Base-by-base conservation (phyloP, 192 early-diverging fungal species). In the Thoreauomyces humboldtii region DNA sequence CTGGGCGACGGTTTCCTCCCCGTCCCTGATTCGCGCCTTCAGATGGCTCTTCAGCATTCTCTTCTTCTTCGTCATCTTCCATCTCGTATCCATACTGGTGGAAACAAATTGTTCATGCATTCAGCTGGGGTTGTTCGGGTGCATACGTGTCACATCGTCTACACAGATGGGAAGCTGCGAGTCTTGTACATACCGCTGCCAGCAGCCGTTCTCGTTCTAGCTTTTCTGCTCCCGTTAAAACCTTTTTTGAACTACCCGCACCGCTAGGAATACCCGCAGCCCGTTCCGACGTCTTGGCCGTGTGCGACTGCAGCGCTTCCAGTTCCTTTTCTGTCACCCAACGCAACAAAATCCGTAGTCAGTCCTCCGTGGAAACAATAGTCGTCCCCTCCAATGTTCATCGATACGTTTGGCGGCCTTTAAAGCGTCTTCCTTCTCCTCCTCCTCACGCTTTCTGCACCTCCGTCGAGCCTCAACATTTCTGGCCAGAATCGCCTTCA, bases 41-140 rank as follows among this genome's bases (percentile, higher is more conserved):
- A 41, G 38, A 41, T 41, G 9, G 9, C 9, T 17, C 38, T 17
- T 41, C 38, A 12, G 38, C 38, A 41, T 41, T 17, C 9, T 41
- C 38, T 41, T 17, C 38, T 41, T 41, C 38, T 41, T n/a, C n/a
- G n/a, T 73, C 67, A 22, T 85, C 84, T 29, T 87, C 83, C 4
- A 77, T 61, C 38, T 86, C 86, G 58, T 87, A 87, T 1, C 73
- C 84, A 64, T 91, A 91, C 64, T 86, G 71, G 22, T 1, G 7
- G 22, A 35, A 24, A n/a, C n/a, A n/a, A n/a, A n/a, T n/a, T n/a
- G n/a, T n/a, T n/a, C n/a, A n/a, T n/a, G n/a, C n/a, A n/a, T n/a
- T n/a, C n/a, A n/a, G n/a, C n/a, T n/a, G n/a, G n/a, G n/a, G n/a
- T n/a, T n/a, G n/a, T n/a, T n/a, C n/a, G n/a, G n/a, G n/a, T n/a